Evolutionary conservation across 208 protist species (phyloP), one percentile per base, ranked within the genome.

Genomic region (Leishmania martiniquensis): DNA sequence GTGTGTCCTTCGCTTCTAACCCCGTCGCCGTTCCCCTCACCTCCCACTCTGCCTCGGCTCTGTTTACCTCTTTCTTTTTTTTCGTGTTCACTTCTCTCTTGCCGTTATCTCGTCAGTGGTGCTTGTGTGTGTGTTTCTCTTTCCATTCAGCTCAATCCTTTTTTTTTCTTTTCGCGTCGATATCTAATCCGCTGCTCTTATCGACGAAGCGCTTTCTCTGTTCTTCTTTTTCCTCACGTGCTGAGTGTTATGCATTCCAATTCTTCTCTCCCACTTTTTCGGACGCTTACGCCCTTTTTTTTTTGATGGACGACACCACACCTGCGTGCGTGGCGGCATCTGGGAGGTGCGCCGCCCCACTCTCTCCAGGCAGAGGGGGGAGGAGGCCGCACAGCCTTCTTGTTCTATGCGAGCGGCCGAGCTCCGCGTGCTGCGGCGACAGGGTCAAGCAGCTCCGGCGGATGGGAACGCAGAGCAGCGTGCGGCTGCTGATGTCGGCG

Each of bases 21-120:
- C n/a, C n/a, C n/a, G n/a, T n/a, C n/a, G n/a, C n/a, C n/a, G n/a
- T n/a, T n/a, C n/a, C n/a, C n/a, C n/a, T n/a, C n/a, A n/a, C n/a
- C n/a, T n/a, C n/a, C n/a, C n/a, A n/a, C n/a, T n/a, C n/a, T n/a
- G n/a, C n/a, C n/a, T n/a, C n/a, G n/a, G n/a, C n/a, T n/a, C n/a
- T n/a, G n/a, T 67, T 67, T 67, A 20, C 34, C 60, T 67, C 60
- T 67, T 32, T n/a, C 32, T 60, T n/a, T n/a, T n/a, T n/a, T n/a
- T n/a, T n/a, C n/a, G n/a, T 10, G 0, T 25, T 32, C 39, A 29
- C 29, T 5, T 69, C 13, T 32, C 4, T 47, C 37, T 7, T 68
- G 7, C 25, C 7, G 4, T 47, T 68, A 34, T n/a, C n/a, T 68
- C 37, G 6, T n/a, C 39, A n/a, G n/a, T 66, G 20, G n/a, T 54